Base-by-base conservation (phyloP, 2,329 filamentous ascomycete genomes). In the Fusarium chuoi region DNA sequence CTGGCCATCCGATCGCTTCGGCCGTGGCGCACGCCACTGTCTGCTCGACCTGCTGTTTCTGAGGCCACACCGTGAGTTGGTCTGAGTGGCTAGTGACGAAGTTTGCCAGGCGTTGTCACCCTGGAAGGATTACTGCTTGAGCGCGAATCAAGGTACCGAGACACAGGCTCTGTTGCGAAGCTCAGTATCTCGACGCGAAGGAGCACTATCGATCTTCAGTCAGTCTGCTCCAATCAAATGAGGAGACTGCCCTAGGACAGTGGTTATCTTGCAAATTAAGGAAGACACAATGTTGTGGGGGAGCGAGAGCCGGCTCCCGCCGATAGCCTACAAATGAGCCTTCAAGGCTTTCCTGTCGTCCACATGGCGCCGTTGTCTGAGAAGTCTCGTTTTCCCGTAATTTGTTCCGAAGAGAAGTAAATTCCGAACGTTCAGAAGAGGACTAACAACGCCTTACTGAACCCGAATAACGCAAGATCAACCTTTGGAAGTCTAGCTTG, bases 21-120 rank as follows among this genome's bases (percentile, higher is more conserved):
- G 76, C 49, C 71, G 76, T 78, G 76, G 76, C 76, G 76, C 46
- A 51, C 75, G 76, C 76, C 76, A 78, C 73, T 59, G 57, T 69
- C 60, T 60, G 56, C 67, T 70, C 35, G 63, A 63, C 72, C 68
- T 68, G 71, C 56, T 73, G 52, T 70, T 67, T 71, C 62, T 71
- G 75, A 71, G 68, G 67, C 71, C 65, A 71, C 58, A 60, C 59
- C 63, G 33, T 55, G 60, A 71, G 46, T 67, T 56, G 63, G 70
- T 63, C 54, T 71, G 44, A 61, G 64, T 65, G 52, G 57, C 54
- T 52, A 55, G 39, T 49, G 52, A 62, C 35, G 24, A 58, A 41
- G 54, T 46, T 60, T 44, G 44, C 36, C 45, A 48, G 59, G 54
- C 46, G 52, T 51, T 48, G 46, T 60, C 68, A 48, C 35, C 30